phyloP scores from a whole-genome alignment of 192 early-diverging fungal species.

The Fimicolochytrium jonesii region DNA sequence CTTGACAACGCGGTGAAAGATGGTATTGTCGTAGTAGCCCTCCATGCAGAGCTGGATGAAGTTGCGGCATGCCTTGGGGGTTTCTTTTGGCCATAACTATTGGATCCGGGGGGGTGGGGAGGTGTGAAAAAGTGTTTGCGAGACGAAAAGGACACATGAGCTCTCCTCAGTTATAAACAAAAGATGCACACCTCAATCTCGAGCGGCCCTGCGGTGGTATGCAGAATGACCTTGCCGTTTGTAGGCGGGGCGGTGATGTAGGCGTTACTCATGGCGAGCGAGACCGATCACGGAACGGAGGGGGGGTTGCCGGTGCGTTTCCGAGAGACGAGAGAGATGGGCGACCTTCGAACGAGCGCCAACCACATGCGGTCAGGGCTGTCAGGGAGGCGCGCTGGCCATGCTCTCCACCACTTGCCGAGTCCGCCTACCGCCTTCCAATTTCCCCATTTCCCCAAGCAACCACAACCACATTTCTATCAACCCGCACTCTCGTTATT shows the following conservation, averaged over 20 bases:
- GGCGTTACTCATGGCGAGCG: slow-evolving; percentile 35
- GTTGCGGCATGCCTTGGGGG: slow-evolving; percentile 88
- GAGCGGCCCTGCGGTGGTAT: slow-evolving; percentile 81
- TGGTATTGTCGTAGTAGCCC: slow-evolving; percentile 82
- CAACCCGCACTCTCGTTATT: too few species aligned
- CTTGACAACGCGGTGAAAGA: slow-evolving; percentile 86
- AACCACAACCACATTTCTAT: too few species aligned
- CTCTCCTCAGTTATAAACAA: background rate
- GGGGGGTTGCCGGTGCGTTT: too few species aligned
- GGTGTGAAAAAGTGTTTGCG: background rate
- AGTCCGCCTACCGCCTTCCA: too few species aligned
- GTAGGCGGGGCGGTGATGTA: slow-evolving; percentile 47
- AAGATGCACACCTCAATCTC: slow-evolving; percentile 68
- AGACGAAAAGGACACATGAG: background rate
- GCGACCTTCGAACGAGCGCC: too few species aligned
- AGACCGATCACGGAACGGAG: too few species aligned
- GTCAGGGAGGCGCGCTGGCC: too few species aligned
- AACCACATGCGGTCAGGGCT: too few species aligned
- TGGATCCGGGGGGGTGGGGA: background rate
- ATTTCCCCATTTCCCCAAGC: too few species aligned
- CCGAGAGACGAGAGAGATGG: too few species aligned
- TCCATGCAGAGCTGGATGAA: slow-evolving; percentile 75
- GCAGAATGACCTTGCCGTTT: slow-evolving; percentile 59
- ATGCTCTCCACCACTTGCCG: too few species aligned
- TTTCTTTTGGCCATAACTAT: slow-evolving; percentile 82